Evolutionary conservation across 23 red algal species (phyloP).

Genomic region (Gracilaria gracilis): DNA sequence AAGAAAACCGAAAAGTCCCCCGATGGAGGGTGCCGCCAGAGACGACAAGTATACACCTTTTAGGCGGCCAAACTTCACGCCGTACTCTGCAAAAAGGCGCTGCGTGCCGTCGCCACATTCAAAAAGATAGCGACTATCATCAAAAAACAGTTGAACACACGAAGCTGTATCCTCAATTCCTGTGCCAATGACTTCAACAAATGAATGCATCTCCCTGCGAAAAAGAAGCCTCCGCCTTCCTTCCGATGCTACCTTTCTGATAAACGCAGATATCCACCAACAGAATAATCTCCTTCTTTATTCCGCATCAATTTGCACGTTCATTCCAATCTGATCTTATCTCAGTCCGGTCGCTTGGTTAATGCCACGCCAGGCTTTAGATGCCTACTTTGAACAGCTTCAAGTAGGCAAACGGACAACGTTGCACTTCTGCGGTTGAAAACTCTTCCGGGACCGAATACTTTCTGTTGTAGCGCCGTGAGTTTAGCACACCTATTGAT

Average conservation of each 20-base stretch:
- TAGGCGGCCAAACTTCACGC: slow-evolving; percentile 77
- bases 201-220: slow-evolving; percentile 47
- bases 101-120: slow-evolving; percentile 96
- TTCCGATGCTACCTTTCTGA: not conserved
- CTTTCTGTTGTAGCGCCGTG: no score
- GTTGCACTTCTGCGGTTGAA: no score
- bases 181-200: slow-evolving; percentile 74
- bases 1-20: slow-evolving; percentile 83
- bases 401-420: no score
- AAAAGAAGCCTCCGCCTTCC: not conserved
- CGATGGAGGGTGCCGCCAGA: slow-evolving; percentile 66
- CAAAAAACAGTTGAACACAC: slow-evolving; percentile 84
- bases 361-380: no score
- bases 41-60: slow-evolving; percentile 67
- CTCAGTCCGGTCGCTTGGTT: no score
- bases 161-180: slow-evolving; percentile 58
- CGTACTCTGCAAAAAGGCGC: slow-evolving; percentile 83
- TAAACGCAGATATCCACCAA: not conserved
- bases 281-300: not conserved
- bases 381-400: no score
- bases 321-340: no score
- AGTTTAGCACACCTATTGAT: no score
- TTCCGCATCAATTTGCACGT: no score
- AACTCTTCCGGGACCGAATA: no score
- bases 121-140: slow-evolving; percentile 90